Percentiles rank a stretch among this genome's conserved stretches.
These are phyloP conservation scores for Cercospora nicotianae DNA, from an alignment of 2,329 filamentous ascomycete genomes.

Conservation along the genomic window DNA sequence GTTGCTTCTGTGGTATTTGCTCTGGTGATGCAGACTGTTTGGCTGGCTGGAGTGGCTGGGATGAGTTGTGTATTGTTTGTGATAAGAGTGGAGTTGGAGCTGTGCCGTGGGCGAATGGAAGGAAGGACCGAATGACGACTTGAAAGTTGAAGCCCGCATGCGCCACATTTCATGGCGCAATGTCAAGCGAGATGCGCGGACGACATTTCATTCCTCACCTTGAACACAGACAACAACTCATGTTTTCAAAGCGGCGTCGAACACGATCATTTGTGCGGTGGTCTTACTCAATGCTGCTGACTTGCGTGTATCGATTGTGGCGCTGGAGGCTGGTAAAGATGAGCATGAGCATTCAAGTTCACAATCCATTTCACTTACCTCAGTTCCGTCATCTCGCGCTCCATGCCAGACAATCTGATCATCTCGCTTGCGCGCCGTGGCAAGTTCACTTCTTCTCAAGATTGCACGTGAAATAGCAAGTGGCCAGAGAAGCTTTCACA, in stretches of 20 bases:
- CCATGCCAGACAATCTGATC: background rate
- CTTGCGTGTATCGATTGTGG: background rate
- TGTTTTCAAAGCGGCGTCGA: background rate
- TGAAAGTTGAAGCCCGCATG: background rate
- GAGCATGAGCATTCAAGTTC: background rate
- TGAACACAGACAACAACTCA: background rate
- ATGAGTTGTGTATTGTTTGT: background rate
- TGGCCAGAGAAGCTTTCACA: background rate
- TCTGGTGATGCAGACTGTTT: background rate
- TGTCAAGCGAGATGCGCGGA: background rate
- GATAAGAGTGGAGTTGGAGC: constrained; percentile 1
- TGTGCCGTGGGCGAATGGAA: constrained; percentile 1
- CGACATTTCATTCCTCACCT: background rate
- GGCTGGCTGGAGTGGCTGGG: background rate
- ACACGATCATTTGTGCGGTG: background rate
- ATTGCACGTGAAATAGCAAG: background rate
- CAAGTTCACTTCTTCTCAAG: background rate
- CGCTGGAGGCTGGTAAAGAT: background rate
- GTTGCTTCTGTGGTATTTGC: background rate
- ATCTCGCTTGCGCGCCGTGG: background rate
- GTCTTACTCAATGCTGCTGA: background rate
- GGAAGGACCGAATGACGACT: constrained; percentile 5
- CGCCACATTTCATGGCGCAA: constrained; percentile 3
- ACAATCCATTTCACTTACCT: background rate
- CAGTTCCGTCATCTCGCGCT: background rate